phyloP scores from a whole-genome alignment of 192 early-diverging fungal genomes.

The Umbelopsis sp. region DNA sequence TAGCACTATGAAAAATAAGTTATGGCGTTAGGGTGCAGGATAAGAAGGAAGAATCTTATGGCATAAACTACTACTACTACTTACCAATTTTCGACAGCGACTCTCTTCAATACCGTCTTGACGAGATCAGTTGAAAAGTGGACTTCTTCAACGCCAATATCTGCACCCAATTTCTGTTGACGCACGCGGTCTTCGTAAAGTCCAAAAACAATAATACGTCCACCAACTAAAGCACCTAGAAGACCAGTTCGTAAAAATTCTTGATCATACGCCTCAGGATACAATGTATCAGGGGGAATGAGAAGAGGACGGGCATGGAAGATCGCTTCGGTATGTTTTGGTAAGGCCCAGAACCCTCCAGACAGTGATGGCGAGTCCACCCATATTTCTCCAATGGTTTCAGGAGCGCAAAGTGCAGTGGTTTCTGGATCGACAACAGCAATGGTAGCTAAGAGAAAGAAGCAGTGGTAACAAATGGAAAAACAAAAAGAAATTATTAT shows the following conservation, averaged over 20 bases:
- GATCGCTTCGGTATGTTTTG: slow-evolving; percentile 72
- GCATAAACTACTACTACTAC: too few relatives aligned
- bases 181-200: slow-evolving; percentile 77
- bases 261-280: slow-evolving; percentile 59
- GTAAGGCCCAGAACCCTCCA: slow-evolving; percentile 77
- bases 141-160: slow-evolving; percentile 32
- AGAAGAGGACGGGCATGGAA: slow-evolving; percentile 69
- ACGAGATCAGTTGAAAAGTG: slow-evolving; percentile 43
- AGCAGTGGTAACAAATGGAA: slow-evolving; percentile 5
- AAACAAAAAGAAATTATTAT: slow-evolving; percentile 9
- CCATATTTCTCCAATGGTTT: slow-evolving; percentile 88
- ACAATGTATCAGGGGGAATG: slow-evolving; percentile 46
- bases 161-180: slow-evolving; percentile 41
- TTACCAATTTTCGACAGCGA: slow-evolving; percentile 47
- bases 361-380: slow-evolving; percentile 72
- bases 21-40: too few relatives aligned
- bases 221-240: slow-evolving; percentile 68
- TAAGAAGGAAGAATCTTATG: too few relatives aligned
- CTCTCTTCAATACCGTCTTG: slow-evolving; percentile 27
- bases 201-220: slow-evolving; percentile 75
- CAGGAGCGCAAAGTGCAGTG: slow-evolving; percentile 68
- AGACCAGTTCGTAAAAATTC: slow-evolving; percentile 79
- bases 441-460: slow-evolving; percentile 66
- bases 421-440: slow-evolving; percentile 85
- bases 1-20: slow-evolving; percentile 45